Conservation (phyloP, 768 basidiomycete genomes). For the Leccinum variicolor region DNA sequence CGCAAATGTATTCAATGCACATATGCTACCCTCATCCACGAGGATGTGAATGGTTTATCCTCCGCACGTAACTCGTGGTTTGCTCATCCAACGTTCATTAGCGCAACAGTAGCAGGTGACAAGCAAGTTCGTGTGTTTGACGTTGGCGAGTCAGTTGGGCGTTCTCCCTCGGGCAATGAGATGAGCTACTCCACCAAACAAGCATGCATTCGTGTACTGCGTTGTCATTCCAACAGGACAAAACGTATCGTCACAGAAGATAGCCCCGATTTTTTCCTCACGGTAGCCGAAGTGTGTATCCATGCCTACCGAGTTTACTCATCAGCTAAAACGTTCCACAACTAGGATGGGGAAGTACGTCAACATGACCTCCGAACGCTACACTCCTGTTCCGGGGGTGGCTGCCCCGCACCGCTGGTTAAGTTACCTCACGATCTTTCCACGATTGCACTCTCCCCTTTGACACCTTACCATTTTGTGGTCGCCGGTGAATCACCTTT, state of each 20-base stretch:
- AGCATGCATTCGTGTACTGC: slow-evolving; percentile 50
- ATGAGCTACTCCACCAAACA: slow-evolving; percentile 44
- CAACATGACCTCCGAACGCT: slow-evolving; percentile 80
- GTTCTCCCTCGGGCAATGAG: slow-evolving; percentile 40
- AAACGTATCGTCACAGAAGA: slow-evolving; percentile 81
- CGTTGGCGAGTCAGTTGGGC: slow-evolving; percentile 42
- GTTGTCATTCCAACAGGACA: slow-evolving; percentile 69
- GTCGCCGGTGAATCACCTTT: slow-evolving; percentile 79
- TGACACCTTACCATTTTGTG: slow-evolving; percentile 81
- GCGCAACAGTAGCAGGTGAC: slow-evolving; percentile 75
- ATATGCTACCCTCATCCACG: slow-evolving; percentile 76
- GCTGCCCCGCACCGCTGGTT: slow-evolving; percentile 72
- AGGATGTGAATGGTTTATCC: slow-evolving; percentile 55
- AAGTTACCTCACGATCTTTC: slow-evolving; percentile 64
- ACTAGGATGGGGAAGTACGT: slow-evolving; percentile 79
- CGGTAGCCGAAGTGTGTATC: slow-evolving; percentile 67
- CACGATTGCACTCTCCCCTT: slow-evolving; percentile 68
- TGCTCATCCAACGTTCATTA: slow-evolving; percentile 25
- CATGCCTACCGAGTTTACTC: background rate
- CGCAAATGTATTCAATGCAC: slow-evolving; percentile 82
- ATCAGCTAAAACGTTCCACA: slow-evolving; percentile 20
- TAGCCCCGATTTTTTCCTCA: slow-evolving; percentile 71
- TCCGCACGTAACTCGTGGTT: slow-evolving; percentile 2
- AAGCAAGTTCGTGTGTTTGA: slow-evolving; percentile 78
- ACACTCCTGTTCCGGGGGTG: slow-evolving; percentile 53